Conservation (phyloP, 148 eudicot genomes). For the Suaeda aralocaspica region DNA sequence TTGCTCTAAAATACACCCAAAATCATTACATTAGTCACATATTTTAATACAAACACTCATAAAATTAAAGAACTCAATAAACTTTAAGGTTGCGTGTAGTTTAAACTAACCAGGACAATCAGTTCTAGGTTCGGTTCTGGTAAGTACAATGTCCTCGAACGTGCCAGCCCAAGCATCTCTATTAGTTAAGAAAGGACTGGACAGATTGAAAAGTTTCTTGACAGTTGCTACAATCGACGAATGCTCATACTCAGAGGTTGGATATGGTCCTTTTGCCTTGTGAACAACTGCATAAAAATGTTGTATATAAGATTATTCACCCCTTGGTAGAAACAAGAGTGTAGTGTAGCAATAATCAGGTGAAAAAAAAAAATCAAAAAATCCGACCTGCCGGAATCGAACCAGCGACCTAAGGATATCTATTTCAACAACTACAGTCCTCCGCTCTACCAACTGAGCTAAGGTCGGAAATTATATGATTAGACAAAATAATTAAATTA, state of each 20-base stretch:
- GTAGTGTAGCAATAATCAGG: no score
- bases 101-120: conserved; percentile 64
- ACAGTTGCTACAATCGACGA: conserved; percentile 72
- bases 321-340: no score
- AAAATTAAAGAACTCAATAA: no score
- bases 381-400: conserved; percentile 15
- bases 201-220: conserved; percentile 63
- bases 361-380: background rate
- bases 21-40: no score
- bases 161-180: conserved; percentile 89
- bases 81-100: no score
- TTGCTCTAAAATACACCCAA: conserved; percentile 32
- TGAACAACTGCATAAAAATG: conserved; percentile 59
- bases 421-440: conserved; percentile 16
- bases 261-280: conserved; percentile 66
- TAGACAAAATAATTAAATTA: background rate
- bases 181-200: conserved; percentile 58
- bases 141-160: conserved; percentile 52
- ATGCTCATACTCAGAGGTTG: conserved; percentile 80
- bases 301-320: no score
- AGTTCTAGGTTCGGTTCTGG: conserved; percentile 51
- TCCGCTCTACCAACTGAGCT: conserved; percentile 30
- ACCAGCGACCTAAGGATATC: conserved; percentile 21
- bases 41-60: no score
- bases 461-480: background rate